phyloP scores from a whole-genome alignment of 306 rosid genomes.

The Ormosia semicastrata region DNA sequence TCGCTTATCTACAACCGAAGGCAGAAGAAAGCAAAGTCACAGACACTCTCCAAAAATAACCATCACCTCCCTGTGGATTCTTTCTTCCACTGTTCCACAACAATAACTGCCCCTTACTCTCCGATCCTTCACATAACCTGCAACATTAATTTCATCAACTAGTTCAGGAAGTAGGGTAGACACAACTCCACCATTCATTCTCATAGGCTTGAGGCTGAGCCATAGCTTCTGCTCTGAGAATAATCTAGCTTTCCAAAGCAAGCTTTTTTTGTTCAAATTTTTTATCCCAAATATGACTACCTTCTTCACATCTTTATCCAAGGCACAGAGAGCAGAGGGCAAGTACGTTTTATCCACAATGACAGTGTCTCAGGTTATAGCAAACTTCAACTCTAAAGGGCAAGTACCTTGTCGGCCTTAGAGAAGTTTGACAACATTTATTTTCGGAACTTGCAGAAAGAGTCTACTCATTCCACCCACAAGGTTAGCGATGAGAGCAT shows the following conservation, averaged over 20 bases:
- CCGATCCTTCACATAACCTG: not conserved
- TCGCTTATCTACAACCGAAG: not conserved
- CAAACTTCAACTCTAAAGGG: not conserved
- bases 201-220: not conserved
- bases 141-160: not conserved
- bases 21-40: not conserved
- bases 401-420: too few species aligned
- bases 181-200: not conserved
- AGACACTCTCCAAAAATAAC: not conserved
- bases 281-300: not conserved
- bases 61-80: conserved; percentile 3
- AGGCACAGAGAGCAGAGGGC: too few species aligned
- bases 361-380: conserved; percentile 25
- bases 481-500: too few species aligned
- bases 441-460: too few species aligned
- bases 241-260: too few species aligned
- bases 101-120: not conserved
- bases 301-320: not conserved
- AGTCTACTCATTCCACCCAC: too few species aligned
- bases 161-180: too few species aligned
- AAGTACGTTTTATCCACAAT: conserved; percentile 1
- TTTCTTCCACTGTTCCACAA: conserved; percentile 28
- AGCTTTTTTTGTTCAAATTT: not conserved
- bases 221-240: not conserved
- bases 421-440: too few species aligned